Evolutionary conservation across 257 asterid genomes (phyloP).

Genomic region (Lavandula angustifolia): DNA sequence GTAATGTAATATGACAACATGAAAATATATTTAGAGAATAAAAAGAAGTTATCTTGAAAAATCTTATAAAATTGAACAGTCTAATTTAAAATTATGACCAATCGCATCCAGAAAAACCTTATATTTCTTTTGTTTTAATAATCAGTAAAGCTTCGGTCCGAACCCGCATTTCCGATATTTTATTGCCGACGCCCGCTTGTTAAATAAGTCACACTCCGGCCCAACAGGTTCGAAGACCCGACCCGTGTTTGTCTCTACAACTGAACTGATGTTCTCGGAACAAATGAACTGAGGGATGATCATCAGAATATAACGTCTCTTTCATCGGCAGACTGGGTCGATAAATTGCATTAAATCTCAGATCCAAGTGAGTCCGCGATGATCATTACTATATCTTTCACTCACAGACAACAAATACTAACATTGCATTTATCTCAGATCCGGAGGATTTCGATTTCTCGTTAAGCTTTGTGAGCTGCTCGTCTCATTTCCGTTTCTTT

Average conservation of each 20-base stretch:
- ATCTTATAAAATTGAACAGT: too few species aligned
- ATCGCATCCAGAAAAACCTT: too few species aligned
- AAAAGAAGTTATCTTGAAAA: too few species aligned
- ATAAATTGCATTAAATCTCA: constrained; percentile 8
- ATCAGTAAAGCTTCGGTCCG: too few species aligned
- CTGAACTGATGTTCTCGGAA: not conserved
- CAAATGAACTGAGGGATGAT: not conserved
- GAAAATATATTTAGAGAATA: too few species aligned
- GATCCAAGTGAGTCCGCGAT: not conserved
- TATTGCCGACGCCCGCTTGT: too few species aligned
- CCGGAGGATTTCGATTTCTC: not conserved
- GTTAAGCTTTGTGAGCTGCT: not conserved
- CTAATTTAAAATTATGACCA: too few species aligned
- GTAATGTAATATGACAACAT: too few species aligned
- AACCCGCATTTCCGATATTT: too few species aligned
- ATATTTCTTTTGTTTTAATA: too few species aligned
- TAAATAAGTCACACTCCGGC: not conserved
- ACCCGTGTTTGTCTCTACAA: not conserved
- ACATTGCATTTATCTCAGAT: constrained; percentile 23
- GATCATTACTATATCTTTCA: not conserved
- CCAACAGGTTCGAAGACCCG: not conserved
- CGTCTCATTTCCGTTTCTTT: not conserved
- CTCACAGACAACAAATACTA: not conserved
- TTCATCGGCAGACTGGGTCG: not conserved
- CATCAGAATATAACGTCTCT: constrained; percentile 7